Evolutionary conservation across 2,329 filamentous ascomycete species (phyloP).

Genomic region (Lomentospora prolificans): DNA sequence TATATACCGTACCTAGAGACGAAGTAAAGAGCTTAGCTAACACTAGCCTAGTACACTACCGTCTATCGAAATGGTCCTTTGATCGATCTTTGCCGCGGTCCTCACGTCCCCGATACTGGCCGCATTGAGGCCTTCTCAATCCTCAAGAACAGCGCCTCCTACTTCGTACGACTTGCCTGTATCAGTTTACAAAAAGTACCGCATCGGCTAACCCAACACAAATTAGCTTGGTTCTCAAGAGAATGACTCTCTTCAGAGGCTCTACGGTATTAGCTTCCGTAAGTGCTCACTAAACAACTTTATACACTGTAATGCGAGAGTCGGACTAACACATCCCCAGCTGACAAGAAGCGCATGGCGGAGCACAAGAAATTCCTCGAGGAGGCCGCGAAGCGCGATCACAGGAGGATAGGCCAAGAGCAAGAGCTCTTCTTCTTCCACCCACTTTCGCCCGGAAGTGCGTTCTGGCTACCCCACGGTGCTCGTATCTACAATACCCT

Average conservation of each 20-base stretch:
- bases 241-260: conserved; percentile 92
- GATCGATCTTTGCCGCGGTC: conserved; percentile 91
- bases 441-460: conserved; percentile 82
- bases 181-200: too few relatives aligned
- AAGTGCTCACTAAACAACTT: conserved; percentile 7
- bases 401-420: conserved; percentile 85
- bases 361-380: conserved; percentile 93
- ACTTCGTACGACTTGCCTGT: too few relatives aligned
- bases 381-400: conserved; percentile 95
- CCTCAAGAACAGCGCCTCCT: conserved; percentile 68
- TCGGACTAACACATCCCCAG: conserved; percentile 9
- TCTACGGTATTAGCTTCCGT: conserved; percentile 86
- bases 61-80: conserved; percentile 90
- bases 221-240: conserved; percentile 72
- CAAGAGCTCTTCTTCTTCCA: conserved; percentile 98
- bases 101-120: conserved; percentile 84
- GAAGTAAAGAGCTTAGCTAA: too few relatives aligned
- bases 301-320: background rate
- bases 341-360: conserved; percentile 88
- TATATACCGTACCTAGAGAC: too few relatives aligned
- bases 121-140: conserved; percentile 92
- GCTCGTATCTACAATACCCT: conserved; percentile 89
- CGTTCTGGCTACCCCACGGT: conserved; percentile 87
- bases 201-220: background rate
- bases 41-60: conserved; percentile 53